Evolutionary conservation across 495 filamentous ascomycete species (phyloP).

Genomic region (Penicillium goetzii): DNA sequence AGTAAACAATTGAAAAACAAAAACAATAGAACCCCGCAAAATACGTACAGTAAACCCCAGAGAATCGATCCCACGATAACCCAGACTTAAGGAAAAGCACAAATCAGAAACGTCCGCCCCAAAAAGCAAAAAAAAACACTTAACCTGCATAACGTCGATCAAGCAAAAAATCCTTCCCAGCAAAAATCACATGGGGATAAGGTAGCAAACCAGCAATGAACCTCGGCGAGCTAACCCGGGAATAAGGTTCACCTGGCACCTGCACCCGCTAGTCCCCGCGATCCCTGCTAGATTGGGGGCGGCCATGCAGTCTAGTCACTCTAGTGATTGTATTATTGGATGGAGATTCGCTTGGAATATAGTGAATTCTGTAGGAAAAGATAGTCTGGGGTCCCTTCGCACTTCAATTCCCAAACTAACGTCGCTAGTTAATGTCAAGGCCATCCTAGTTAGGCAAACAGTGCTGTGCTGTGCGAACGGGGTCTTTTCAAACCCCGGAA

Average conservation of each 20-base stretch:
- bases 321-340: background rate
- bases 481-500: conserved; percentile 1
- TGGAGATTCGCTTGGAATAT: background rate
- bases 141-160: conserved; percentile 1
- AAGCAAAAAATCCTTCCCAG: background rate
- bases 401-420: background rate
- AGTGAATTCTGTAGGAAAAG: too few relatives aligned
- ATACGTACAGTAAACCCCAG: background rate
- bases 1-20: conserved; percentile 1
- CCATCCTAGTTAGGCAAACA: background rate
- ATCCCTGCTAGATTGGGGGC: background rate
- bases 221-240: conserved; percentile 7
- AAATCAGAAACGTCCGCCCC: background rate
- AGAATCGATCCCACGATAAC: background rate
- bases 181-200: conserved; percentile 3
- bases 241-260: conserved; percentile 6
- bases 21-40: conserved; percentile 5
- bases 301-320: background rate
- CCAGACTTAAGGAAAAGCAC: background rate
- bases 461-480: background rate
- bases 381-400: too few relatives aligned
- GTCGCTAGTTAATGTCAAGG: background rate
- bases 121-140: background rate
- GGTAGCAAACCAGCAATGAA: background rate
- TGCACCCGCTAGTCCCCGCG: conserved; percentile 4